Conservation (phyloP, 2,329 filamentous ascomycete species). For the Karstenula rhodostoma region DNA sequence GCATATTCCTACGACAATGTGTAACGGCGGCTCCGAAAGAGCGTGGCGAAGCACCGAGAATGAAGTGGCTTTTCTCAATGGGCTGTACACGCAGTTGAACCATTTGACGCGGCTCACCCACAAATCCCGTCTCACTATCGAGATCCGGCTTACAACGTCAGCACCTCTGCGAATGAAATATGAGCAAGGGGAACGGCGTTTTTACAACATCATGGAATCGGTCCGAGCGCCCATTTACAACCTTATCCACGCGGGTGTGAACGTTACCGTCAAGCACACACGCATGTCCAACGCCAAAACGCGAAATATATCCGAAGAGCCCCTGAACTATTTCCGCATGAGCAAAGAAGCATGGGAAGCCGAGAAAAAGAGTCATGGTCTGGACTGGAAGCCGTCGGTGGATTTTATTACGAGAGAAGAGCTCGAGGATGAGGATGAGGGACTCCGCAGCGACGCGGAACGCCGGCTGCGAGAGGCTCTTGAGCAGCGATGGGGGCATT, state of each 20-base stretch:
- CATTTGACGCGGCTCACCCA: conserved; percentile 6
- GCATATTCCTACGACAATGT: conserved; percentile 1
- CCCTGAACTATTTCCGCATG: conserved; percentile 7
- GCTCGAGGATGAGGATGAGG: neutral
- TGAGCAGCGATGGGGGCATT: conserved; percentile 7
- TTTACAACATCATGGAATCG: conserved; percentile 16
- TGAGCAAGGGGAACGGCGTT: conserved; percentile 6
- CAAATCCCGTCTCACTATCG: neutral
- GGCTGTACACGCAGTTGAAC: conserved; percentile 3
- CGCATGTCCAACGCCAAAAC: neutral
- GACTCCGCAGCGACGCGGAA: neutral
- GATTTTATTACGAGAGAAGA: conserved; percentile 10
- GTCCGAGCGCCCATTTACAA: conserved; percentile 15
- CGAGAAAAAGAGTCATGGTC: conserved; percentile 3
- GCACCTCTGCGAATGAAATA: neutral
- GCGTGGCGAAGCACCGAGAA: conserved; percentile 9
- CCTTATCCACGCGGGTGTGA: conserved; percentile 9
- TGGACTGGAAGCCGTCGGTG: conserved; percentile 9
- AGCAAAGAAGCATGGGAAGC: conserved; percentile 14
- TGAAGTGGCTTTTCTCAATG: conserved; percentile 12
- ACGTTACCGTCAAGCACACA: neutral
- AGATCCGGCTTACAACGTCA: neutral
- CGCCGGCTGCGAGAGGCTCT: neutral
- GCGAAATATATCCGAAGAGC: conserved; percentile 2
- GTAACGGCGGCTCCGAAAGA: neutral